A percentile compares a stretch with the other conserved stretches of the same genome.
phyloP scores from a whole-genome alignment of 2,329 filamentous ascomycete species.

The Macrophomina phaseolina region DNA sequence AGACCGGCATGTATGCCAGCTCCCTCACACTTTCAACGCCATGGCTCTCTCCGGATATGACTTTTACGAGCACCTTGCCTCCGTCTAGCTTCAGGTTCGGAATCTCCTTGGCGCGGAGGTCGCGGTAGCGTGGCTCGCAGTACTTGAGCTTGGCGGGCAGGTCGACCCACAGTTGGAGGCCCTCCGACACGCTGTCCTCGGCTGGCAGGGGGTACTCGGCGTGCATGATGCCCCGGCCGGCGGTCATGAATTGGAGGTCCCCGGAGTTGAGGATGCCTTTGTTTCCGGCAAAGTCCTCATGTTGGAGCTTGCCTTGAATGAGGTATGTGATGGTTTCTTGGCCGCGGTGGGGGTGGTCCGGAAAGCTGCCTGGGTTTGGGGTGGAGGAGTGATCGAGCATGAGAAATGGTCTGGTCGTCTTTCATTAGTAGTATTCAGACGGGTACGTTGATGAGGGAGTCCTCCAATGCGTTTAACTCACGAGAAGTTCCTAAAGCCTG shows the following conservation, averaged over 20 bases:
- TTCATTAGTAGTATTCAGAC: too few species aligned
- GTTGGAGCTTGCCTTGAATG: conserved; percentile 82
- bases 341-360: conserved; percentile 82
- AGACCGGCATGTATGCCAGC: conserved; percentile 95
- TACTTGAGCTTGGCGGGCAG: conserved; percentile 80
- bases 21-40: conserved; percentile 88
- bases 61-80: conserved; percentile 79
- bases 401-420: conserved; percentile 68
- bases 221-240: conserved; percentile 88
- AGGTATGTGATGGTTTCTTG: conserved; percentile 93
- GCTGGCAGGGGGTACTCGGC: conserved; percentile 91
- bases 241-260: conserved; percentile 99
- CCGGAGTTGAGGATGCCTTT: conserved; percentile 81
- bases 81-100: conserved; percentile 74
- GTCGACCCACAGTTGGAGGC: conserved; percentile 96
- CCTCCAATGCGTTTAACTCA: too few species aligned
- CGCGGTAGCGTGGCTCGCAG: conserved; percentile 91
- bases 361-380: conserved; percentile 81
- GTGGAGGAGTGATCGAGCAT: conserved; percentile 96
- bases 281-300: conserved; percentile 90
- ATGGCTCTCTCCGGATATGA: conserved; percentile 85
- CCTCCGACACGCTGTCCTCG: conserved; percentile 74
- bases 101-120: conserved; percentile 79
- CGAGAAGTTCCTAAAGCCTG: too few species aligned
- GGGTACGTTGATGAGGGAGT: too few species aligned